Base-by-base conservation (phyloP, 139 green algal species). In the Volvox reticuliferus region DNA sequence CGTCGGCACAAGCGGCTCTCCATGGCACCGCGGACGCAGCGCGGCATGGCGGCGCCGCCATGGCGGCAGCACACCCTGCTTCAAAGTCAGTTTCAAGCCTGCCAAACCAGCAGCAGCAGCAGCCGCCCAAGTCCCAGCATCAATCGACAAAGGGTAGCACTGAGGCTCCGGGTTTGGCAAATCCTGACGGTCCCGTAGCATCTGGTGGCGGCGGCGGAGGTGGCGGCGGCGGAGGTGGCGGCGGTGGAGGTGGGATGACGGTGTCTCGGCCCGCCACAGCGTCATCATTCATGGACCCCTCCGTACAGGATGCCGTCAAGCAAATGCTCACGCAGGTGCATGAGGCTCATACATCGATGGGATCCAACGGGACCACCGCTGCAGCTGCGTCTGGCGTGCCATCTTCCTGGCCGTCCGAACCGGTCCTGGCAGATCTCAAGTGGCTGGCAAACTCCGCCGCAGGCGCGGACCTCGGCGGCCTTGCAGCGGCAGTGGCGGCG, bases 401-500 rank as follows among this genome's bases (percentile, higher is more conserved):
- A 2, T 20, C 55, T 1, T 9, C 63, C 0, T 92, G 80, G 79
- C 88, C 88, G 1, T 77, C 67, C 2, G 37, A 30, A 19, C 30
- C 76, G 30, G 65, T 69, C 2, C 12, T 92, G 26, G 30, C 44
- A 0, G 88, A 92, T 69, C 88, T 92, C n/a, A 30, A 28, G 19
- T 92, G 89, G 89, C 83, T 92, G 24, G 89, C 88, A 30, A 17
- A 6, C 5, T 37, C 24, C 18, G 79, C 44, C 5, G n/a, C 24
- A 16, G 44, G 32, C 0, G 73, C 37, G 14, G 36, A 88, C 13
- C 69, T 92, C 9, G 9, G 24, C 0, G 89, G 89, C 75, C 50
- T 92, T 28, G 68, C 82, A 35, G 35, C 44, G 28, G 89, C 89
- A 16, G 82, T 92, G 21, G 73, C 73, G n/a, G 83, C 75, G n/a